phyloP scores from a whole-genome alignment of 768 basidiomycete genomes.

The Phlebiopsis gigantea region DNA sequence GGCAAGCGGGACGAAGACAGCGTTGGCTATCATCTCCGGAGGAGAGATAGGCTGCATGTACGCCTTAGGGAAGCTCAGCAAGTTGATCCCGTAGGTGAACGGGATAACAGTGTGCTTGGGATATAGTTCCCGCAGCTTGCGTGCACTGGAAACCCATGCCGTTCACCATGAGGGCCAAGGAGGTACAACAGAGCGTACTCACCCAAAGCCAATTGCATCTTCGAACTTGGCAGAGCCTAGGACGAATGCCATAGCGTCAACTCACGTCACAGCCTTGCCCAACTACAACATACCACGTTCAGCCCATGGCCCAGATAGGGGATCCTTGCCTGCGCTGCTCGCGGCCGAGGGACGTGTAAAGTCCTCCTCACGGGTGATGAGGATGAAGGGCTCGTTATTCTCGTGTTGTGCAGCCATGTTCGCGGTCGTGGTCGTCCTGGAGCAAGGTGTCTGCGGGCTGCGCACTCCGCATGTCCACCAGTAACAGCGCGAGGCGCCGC shows the following conservation, averaged over 20 bases:
- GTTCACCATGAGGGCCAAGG: neutral
- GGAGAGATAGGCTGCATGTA: slow-evolving; percentile 39
- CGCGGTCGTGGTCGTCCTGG: neutral
- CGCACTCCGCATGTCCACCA: neutral
- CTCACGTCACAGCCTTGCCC: too few relatives aligned
- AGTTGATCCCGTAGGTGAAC: slow-evolving; percentile 40
- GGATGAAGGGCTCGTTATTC: slow-evolving; percentile 6
- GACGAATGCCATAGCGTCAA: too few relatives aligned
- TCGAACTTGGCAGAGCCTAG: slow-evolving; percentile 49
- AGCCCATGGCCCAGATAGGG: slow-evolving; percentile 47
- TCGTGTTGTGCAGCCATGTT: slow-evolving; percentile 4
- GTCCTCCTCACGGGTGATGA: slow-evolving; percentile 12
- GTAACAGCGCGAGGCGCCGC: neutral
- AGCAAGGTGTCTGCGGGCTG: neutral
- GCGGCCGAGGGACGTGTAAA: neutral
- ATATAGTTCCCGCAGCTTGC: slow-evolving; percentile 51
- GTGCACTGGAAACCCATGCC: slow-evolving; percentile 25
- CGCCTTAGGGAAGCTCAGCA: slow-evolving; percentile 49
- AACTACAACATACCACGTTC: slow-evolving; percentile 46
- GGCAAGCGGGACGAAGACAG: slow-evolving; percentile 44
- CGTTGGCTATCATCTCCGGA: slow-evolving; percentile 44
- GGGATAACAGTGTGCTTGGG: slow-evolving; percentile 57
- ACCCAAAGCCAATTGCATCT: slow-evolving; percentile 44
- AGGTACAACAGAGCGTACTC: slow-evolving; percentile 13
- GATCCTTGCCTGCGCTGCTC: slow-evolving; percentile 16